These are phyloP conservation scores for Fusarium albidum DNA, from an alignment of 2,329 filamentous ascomycete genomes.

Conservation along the genomic window DNA sequence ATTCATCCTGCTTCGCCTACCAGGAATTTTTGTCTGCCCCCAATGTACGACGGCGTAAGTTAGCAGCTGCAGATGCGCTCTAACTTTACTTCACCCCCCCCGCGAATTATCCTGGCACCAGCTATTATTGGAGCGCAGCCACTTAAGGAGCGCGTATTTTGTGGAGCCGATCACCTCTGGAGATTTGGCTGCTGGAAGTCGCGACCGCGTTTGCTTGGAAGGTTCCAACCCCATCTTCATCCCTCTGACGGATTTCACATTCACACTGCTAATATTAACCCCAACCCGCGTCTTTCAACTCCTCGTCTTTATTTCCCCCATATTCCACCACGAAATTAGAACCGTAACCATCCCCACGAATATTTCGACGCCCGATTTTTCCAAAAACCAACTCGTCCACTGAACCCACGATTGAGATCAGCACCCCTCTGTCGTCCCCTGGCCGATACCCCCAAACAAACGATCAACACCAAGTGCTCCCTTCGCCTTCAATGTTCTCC, in stretches of 20 bases:
- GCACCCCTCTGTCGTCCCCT: background rate
- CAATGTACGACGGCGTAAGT: too few species aligned
- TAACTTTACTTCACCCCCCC: background rate
- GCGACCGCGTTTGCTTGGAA: slow-evolving; percentile 25
- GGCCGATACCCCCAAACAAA: background rate
- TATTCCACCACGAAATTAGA: too few species aligned
- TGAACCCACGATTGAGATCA: background rate
- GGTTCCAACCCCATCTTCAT: too few species aligned
- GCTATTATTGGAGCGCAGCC: slow-evolving; percentile 18
- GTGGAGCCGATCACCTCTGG: slow-evolving; percentile 1
- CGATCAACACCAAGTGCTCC: slow-evolving; percentile 1
- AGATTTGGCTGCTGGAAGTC: background rate
- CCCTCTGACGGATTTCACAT: too few species aligned
- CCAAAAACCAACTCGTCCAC: background rate
- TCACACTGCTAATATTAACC: too few species aligned
- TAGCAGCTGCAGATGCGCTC: too few species aligned
- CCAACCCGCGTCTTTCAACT: too few species aligned
- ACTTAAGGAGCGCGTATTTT: slow-evolving; percentile 27
- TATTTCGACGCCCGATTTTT: background rate
- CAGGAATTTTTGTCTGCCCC: too few species aligned
- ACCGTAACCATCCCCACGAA: background rate
- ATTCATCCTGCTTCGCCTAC: too few species aligned
- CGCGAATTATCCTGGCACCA: slow-evolving; percentile 21
- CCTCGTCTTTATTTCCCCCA: too few species aligned
- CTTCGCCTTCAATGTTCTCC: slow-evolving; percentile 23